Conservation (phyloP, 768 basidiomycete species). For the Boletus edulis region DNA sequence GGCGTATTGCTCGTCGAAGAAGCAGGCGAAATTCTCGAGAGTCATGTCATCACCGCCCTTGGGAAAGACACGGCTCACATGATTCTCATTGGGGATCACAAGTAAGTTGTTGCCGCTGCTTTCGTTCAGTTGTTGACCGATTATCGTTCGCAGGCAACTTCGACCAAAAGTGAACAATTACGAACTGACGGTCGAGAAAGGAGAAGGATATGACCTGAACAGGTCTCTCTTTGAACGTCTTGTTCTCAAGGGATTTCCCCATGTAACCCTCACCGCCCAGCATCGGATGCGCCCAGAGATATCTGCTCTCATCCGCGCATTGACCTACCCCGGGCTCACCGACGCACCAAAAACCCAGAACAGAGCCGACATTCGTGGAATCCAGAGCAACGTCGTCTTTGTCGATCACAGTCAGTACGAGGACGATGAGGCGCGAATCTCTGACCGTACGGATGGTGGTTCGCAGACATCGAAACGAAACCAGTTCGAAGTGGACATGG, state of each 20-base stretch:
- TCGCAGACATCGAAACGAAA: constrained; percentile 61
- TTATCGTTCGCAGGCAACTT: constrained; percentile 47
- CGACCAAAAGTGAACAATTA: constrained; percentile 74
- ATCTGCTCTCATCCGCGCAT: constrained; percentile 52
- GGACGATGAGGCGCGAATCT: constrained; percentile 40
- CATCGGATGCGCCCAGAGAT: constrained; percentile 80
- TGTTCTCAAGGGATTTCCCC: constrained; percentile 60
- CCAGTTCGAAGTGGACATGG: constrained; percentile 56
- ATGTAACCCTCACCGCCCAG: constrained; percentile 51
- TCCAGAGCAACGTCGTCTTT: constrained; percentile 58
- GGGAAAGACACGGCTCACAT: constrained; percentile 45
- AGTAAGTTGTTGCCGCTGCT: constrained; percentile 41
- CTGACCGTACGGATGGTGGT: constrained; percentile 46
- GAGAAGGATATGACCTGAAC: constrained; percentile 65
- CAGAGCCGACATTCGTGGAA: constrained; percentile 52
- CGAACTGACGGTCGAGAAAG: constrained; percentile 62
- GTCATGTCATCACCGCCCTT: constrained; percentile 61
- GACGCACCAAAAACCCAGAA: constrained; percentile 51
- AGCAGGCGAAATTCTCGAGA: constrained; percentile 71
- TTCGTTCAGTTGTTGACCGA: background rate
- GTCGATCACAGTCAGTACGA: constrained; percentile 57
- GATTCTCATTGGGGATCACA: constrained; percentile 71
- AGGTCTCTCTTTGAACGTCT: constrained; percentile 68
- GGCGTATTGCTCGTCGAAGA: constrained; percentile 66
- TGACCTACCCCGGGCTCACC: constrained; percentile 64